Percentiles rank a stretch among this genome's conserved stretches.
phyloP scores from a whole-genome alignment of 805 yeast species.

The Lipomyces sp. region DNA sequence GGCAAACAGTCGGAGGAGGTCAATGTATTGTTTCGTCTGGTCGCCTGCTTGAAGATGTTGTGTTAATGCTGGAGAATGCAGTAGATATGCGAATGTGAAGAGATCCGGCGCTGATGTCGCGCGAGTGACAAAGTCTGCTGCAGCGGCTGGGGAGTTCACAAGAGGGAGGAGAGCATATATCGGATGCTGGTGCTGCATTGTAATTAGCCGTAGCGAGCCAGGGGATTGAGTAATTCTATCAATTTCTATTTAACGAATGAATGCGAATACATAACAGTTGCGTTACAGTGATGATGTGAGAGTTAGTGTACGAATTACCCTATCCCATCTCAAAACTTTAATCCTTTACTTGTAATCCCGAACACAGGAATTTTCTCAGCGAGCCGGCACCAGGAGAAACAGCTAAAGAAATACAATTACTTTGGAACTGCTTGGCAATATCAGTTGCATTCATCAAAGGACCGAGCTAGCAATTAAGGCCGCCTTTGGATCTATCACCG shows the following conservation, averaged over 20 bases:
- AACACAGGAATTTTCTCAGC: too few species aligned
- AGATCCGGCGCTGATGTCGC: slow-evolving; percentile 24
- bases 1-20: slow-evolving; percentile 27
- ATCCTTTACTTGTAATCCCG: neutral
- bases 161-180: slow-evolving; percentile 28
- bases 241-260: neutral
- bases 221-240: neutral
- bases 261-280: neutral
- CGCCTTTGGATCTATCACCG: neutral
- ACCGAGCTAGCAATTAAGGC: neutral
- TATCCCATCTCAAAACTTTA: neutral
- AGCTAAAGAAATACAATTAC: too few species aligned
- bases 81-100: slow-evolving; percentile 16
- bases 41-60: slow-evolving; percentile 9
- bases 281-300: neutral
- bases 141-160: slow-evolving; percentile 28
- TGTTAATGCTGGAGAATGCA: slow-evolving; percentile 10
- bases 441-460: neutral
- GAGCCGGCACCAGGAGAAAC: too few species aligned
- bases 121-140: slow-evolving; percentile 28
- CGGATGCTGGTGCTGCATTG: slow-evolving; percentile 20
- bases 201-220: neutral
- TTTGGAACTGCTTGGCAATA: neutral
- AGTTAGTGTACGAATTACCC: neutral
- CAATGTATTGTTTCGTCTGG: slow-evolving; percentile 5